Conservation (phyloP, 2,329 filamentous ascomycete genomes). For the Alternaria atra region DNA sequence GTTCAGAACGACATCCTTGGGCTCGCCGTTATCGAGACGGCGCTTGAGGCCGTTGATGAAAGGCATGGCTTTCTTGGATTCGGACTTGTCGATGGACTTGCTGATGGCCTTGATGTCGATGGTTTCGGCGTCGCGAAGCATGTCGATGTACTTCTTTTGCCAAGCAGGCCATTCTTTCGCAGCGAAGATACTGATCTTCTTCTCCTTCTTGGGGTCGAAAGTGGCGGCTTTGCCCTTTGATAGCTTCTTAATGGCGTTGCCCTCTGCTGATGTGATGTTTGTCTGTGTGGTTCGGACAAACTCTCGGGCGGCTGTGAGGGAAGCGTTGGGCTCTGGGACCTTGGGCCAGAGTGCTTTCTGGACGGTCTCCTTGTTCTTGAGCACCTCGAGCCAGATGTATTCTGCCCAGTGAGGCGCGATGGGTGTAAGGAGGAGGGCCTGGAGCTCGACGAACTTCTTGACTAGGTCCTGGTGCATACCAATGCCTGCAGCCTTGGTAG, state of each 20-base stretch:
- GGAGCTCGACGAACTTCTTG: constrained; percentile 82
- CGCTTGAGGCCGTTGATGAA: constrained; percentile 91
- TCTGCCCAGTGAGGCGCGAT: constrained; percentile 95
- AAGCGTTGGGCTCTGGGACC: constrained; percentile 70
- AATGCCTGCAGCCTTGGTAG: constrained; percentile 76
- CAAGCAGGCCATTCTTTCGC: constrained; percentile 83
- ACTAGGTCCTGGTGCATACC: constrained; percentile 88
- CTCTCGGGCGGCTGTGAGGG: constrained; percentile 78
- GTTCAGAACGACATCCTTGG: constrained; percentile 76
- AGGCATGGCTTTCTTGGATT: constrained; percentile 98
- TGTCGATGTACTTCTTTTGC: constrained; percentile 65
- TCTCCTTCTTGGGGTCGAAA: constrained; percentile 91
- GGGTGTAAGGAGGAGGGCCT: constrained; percentile 81
- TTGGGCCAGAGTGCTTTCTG: constrained; percentile 81
- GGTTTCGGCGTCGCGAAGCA: constrained; percentile 41
- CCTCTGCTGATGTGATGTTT: constrained; percentile 87
- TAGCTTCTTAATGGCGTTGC: constrained; percentile 83
- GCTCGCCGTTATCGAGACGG: constrained; percentile 73
- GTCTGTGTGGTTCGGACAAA: constrained; percentile 80
- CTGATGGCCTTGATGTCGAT: constrained; percentile 85
- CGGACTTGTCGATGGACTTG: constrained; percentile 80
- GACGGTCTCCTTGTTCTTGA: constrained; percentile 77
- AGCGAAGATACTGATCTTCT: constrained; percentile 87
- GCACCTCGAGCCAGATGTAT: constrained; percentile 91
- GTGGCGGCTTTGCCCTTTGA: constrained; percentile 86